Evolutionary conservation across 495 filamentous ascomycete species (phyloP), one percentile per base, ranked within the genome.

Genomic region (Viridothelium virens): DNA sequence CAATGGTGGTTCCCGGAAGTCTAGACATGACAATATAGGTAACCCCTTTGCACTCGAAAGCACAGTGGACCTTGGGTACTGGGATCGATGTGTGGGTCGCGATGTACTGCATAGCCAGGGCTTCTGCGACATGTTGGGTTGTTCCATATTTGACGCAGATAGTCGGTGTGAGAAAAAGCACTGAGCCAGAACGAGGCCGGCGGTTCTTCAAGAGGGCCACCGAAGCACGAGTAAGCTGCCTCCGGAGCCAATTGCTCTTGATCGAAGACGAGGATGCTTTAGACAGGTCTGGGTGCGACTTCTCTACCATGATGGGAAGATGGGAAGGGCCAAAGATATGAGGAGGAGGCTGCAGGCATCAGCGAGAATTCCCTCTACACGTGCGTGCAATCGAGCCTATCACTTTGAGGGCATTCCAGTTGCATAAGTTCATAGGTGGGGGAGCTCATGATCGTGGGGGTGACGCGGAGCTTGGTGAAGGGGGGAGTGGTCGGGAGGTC

Each of bases 21-120:
- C 78, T 74, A 63, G 83, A 76, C 80, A 84, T 83, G 53, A 81
- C 74, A 63, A 84, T 83, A 64, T 81, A 84, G 0, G 78, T 79
- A 34, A 66, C 64, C 3, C 71, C 79, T 53, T 71, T 70, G 69
- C 72, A 73, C 11, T 65, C 74, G 67, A 84, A 85, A 38, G 81
- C 73, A 70, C 78, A 84, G 63, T 77, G 71, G 59, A 84, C 73
- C 64, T 77, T 78, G 2, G 81, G 83, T 0, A 84, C 79, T 7
- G 83, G 82, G 38, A 86, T 77, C 9, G 77, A 77, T 2, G 82
- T 85, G 44, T 82, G 63, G 64, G 77, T 47, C 2, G 73, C 67
- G 39, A 84, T 70, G 59, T 82, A 83, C 41, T 70, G 76, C 77
- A 85, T 79, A 10, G 67, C 37, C 1, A 31, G n/a, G 6, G 63